phyloP scores from a whole-genome alignment of 805 yeast genomes.

The Pichia exigua region DNA sequence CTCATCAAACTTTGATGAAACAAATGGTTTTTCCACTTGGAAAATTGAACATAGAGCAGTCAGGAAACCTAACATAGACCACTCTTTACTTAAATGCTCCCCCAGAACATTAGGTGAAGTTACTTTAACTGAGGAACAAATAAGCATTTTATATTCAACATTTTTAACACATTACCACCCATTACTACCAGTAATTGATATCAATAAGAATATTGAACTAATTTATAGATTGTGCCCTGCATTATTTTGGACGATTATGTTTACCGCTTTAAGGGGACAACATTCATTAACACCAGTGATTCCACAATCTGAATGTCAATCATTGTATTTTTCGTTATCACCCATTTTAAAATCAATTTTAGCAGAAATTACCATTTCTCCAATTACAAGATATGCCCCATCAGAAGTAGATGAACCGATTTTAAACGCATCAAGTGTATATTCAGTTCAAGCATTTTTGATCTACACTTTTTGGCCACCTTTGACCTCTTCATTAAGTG shows the following conservation, averaged over 20 bases:
- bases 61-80: constrained; percentile 10
- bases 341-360: constrained; percentile 66
- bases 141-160: constrained; percentile 56
- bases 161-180: constrained; percentile 76
- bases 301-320: constrained; percentile 22
- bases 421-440: constrained; percentile 82
- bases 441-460: constrained; percentile 87
- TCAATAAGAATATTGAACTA: constrained; percentile 71
- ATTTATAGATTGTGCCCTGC: constrained; percentile 78
- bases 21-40: constrained; percentile 11
- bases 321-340: constrained; percentile 53
- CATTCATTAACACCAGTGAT: constrained; percentile 23
- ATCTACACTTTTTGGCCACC: constrained; percentile 95
- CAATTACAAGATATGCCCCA: constrained; percentile 78
- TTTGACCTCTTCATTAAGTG: constrained; percentile 84
- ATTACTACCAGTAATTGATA: constrained; percentile 80
- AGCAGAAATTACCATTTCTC: constrained; percentile 84
- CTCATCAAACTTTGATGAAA: background rate
- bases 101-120: constrained; percentile 70
- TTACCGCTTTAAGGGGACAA: constrained; percentile 69
- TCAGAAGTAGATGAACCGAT: constrained; percentile 74
- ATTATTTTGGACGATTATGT: constrained; percentile 88
- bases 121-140: constrained; percentile 50
- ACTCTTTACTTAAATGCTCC: constrained; percentile 40
- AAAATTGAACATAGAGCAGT: constrained; percentile 17